Conservation (phyloP, 2,329 filamentous ascomycete species). For the Fusarium pseudoanthophilum region DNA sequence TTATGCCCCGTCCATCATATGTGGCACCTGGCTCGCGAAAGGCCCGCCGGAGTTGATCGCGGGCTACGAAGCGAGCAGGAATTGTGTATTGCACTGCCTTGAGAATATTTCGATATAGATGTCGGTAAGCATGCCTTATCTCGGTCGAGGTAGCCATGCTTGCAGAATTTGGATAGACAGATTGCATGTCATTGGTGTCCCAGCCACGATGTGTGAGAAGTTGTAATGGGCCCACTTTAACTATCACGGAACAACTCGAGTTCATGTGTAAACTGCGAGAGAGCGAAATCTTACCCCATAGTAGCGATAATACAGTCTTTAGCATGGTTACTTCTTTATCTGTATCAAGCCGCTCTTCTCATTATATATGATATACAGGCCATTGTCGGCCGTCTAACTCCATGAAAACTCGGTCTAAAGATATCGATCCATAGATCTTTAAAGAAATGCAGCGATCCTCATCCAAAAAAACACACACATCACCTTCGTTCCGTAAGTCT, state of each 20-base stretch:
- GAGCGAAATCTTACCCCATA: background rate
- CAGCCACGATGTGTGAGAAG: background rate
- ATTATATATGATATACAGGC: slow-evolving; percentile 32
- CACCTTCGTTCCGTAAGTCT: slow-evolving; percentile 24
- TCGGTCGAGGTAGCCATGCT: slow-evolving; percentile 49
- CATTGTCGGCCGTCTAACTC: slow-evolving; percentile 29
- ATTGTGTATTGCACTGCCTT: slow-evolving; percentile 77
- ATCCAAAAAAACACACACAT: slow-evolving; percentile 21
- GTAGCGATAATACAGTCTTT: background rate
- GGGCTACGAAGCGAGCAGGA: slow-evolving; percentile 72
- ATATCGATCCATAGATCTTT: slow-evolving; percentile 23
- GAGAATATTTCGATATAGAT: slow-evolving; percentile 73
- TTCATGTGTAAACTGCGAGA: background rate
- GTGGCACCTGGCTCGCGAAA: slow-evolving; percentile 61
- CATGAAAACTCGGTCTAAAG: slow-evolving; percentile 37
- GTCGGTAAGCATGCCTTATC: slow-evolving; percentile 74
- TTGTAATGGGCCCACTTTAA: slow-evolving; percentile 22
- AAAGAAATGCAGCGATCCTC: slow-evolving; percentile 13
- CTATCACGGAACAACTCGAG: background rate
- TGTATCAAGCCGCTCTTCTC: slow-evolving; percentile 14
- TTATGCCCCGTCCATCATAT: slow-evolving; percentile 64
- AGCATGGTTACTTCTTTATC: background rate
- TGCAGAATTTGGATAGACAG: background rate
- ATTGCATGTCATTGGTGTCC: background rate
- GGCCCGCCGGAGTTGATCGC: slow-evolving; percentile 67